Conservation (phyloP, 495 filamentous ascomycete species). For the Aspergillus kassunensis region DNA sequence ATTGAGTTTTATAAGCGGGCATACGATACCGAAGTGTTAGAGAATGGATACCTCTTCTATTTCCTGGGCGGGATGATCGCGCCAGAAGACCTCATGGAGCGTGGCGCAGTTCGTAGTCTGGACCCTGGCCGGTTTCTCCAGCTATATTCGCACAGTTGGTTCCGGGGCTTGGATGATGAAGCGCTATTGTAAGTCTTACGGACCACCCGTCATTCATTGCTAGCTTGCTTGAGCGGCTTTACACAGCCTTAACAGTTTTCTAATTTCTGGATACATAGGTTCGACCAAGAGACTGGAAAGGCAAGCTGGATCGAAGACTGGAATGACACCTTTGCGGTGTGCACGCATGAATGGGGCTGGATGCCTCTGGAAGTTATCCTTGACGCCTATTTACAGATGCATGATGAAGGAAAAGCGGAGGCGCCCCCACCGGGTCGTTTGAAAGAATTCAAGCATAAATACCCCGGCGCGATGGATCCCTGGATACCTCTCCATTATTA, state of each 20-base stretch:
- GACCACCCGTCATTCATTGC: too few relatives aligned
- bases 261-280: too few relatives aligned
- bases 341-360: conserved; percentile 12
- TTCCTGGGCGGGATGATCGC: neutral
- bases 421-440: too few relatives aligned
- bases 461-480: neutral
- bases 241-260: too few relatives aligned
- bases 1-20: conserved; percentile 15
- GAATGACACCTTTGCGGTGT: conserved; percentile 2
- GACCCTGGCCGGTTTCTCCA: conserved; percentile 5
- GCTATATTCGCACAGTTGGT: conserved; percentile 8
- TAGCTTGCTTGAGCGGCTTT: too few relatives aligned
- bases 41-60: neutral
- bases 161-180: conserved; percentile 10
- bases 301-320: conserved; percentile 9
- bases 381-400: conserved; percentile 12
- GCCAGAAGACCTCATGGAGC: neutral
- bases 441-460: neutral
- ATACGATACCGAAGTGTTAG: conserved; percentile 3
- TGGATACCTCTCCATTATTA: conserved; percentile 12
- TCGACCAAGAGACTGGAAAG: conserved; percentile 13
- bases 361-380: conserved; percentile 18
- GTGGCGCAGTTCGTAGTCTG: too few relatives aligned
- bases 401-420: conserved; percentile 13
- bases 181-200: conserved; percentile 7